A percentile compares a stretch with the other conserved stretches of the same genome.
Conservation (phyloP, 176 grass and related monocot species). For the Hordeum vulgare region MorexV3_pseudomolecules_assembly NC_058519.1:93048061-93048560, state of each 20-base stretch:
- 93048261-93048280: not conserved
- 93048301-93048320: not conserved
- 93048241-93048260: not conserved
- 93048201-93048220: not conserved
- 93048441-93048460: not conserved
- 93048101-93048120: too few species aligned
- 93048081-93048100: not conserved
- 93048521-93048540: not conserved
- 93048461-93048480: not conserved
- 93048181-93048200: too few species aligned
- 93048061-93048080: not conserved
- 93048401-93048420: not conserved
- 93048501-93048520: not conserved
- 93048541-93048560: not conserved
- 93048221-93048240: not conserved
- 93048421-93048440: not conserved
- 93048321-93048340: not conserved
- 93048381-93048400: not conserved
- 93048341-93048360: not conserved
- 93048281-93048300: not conserved
- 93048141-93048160: too few species aligned
- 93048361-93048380: not conserved
- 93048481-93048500: not conserved
- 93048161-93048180: too few species aligned
- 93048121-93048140: too few species aligned